phyloP scores from a whole-genome alignment of 2,329 filamentous ascomycete species.

The Purpureocillium lavendulum region DNA sequence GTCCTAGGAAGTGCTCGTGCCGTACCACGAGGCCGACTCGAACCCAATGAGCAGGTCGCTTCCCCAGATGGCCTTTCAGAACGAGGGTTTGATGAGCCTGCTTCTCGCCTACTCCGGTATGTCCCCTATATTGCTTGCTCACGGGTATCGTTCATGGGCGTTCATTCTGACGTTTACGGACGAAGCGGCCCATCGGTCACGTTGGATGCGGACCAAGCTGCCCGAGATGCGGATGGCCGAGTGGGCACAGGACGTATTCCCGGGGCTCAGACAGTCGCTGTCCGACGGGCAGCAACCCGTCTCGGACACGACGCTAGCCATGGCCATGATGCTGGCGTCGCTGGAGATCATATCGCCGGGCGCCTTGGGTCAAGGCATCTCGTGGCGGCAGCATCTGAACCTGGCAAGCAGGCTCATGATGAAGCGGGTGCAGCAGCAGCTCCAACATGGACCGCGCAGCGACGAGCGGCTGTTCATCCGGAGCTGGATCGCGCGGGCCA shows the following conservation, averaged over 20 bases:
- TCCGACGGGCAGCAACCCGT: slow-evolving; percentile 53
- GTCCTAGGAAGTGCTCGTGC: slow-evolving; percentile 36
- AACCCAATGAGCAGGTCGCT: slow-evolving; percentile 44
- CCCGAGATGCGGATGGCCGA: slow-evolving; percentile 69
- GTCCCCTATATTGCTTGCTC: too few relatives aligned
- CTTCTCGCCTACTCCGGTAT: slow-evolving; percentile 65
- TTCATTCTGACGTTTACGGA: not conserved
- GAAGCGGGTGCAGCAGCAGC: slow-evolving; percentile 41
- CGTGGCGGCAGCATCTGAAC: slow-evolving; percentile 73
- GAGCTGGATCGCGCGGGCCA: slow-evolving; percentile 78
- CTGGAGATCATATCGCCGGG: slow-evolving; percentile 77
- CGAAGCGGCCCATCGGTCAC: slow-evolving; percentile 66
- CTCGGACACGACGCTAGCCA: slow-evolving; percentile 66
- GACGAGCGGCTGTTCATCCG: slow-evolving; percentile 65
- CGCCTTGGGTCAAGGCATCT: slow-evolving; percentile 70
- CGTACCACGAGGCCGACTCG: slow-evolving; percentile 43
- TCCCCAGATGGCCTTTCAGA: slow-evolving; percentile 55
- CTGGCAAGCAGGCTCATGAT: slow-evolving; percentile 70
- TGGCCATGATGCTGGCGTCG: slow-evolving; percentile 77
- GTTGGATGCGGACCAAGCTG: slow-evolving; percentile 64
- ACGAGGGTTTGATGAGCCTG: slow-evolving; percentile 66
- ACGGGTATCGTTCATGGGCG: not conserved
- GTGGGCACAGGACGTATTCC: slow-evolving; percentile 75
- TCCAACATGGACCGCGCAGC: slow-evolving; percentile 45
- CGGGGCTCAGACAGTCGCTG: slow-evolving; percentile 60